Conservation (phyloP, 1,284 basidiomycete species). For the Leucoagaricus sp. region DNA sequence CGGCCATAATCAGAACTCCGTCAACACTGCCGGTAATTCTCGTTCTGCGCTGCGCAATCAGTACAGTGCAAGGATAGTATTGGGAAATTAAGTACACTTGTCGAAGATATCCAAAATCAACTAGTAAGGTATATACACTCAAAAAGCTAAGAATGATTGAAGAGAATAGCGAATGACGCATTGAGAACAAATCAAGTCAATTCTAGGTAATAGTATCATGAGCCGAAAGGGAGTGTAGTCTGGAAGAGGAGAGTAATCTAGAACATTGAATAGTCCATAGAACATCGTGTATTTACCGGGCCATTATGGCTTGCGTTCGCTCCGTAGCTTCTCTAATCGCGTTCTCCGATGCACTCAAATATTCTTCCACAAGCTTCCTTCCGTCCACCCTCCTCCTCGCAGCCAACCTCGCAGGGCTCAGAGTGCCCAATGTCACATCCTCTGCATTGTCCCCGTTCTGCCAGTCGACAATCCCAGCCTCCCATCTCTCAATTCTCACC, state of each 20-base stretch:
- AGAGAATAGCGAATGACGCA: neutral
- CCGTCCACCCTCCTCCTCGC: conserved; percentile 56
- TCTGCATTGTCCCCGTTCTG: conserved; percentile 29
- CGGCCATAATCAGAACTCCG: neutral
- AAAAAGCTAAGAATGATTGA: neutral
- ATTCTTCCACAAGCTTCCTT: conserved; percentile 69
- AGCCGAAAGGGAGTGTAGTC: neutral
- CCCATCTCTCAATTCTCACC: conserved; percentile 74
- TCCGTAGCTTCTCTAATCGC: conserved; percentile 67
- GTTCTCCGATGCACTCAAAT: conserved; percentile 69
- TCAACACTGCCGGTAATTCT: neutral
- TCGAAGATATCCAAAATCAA: conserved; percentile 2
- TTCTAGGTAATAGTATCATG: conserved; percentile 2
- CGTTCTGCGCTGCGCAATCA: no score
- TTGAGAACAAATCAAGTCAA: neutral
- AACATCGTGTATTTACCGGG: conserved; percentile 37
- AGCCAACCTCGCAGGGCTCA: conserved; percentile 28
- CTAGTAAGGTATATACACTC: conserved; percentile 9
- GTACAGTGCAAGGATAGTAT: neutral
- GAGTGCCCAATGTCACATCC: conserved; percentile 22
- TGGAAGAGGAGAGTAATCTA: neutral
- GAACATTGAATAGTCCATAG: neutral
- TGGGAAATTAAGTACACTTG: conserved; percentile 7
- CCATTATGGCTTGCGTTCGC: conserved; percentile 79
- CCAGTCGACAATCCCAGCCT: conserved; percentile 54